Conservation (phyloP, 2,329 filamentous ascomycete genomes). For the Ophiostoma triangulosporum region DNA sequence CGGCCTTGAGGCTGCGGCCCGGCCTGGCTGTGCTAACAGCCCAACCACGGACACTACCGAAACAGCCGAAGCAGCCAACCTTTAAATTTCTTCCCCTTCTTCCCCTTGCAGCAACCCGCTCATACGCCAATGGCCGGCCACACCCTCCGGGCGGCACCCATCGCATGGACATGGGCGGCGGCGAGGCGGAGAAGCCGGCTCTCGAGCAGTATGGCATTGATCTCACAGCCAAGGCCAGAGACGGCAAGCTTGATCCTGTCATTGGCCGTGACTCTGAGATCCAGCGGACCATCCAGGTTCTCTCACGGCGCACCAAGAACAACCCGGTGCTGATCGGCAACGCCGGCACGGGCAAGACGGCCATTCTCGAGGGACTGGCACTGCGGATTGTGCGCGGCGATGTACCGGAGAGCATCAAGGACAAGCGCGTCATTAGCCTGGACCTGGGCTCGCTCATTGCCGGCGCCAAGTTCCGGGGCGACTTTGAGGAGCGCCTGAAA, state of each 20-base stretch:
- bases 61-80: background rate
- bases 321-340: constrained; percentile 89
- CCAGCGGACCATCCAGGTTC: constrained; percentile 82
- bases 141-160: constrained; percentile 87
- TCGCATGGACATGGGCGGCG: constrained; percentile 76
- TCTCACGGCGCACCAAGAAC: constrained; percentile 89
- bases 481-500: constrained; percentile 91
- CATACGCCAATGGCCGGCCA: constrained; percentile 58
- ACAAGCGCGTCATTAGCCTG: constrained; percentile 76
- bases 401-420: constrained; percentile 90
- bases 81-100: constrained; percentile 19
- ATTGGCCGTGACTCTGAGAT: constrained; percentile 90
- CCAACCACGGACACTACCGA: background rate
- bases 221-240: constrained; percentile 69
- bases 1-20: background rate
- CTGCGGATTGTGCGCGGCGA: constrained; percentile 83
- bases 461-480: constrained; percentile 86
- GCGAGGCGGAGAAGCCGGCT: constrained; percentile 64
- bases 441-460: constrained; percentile 90
- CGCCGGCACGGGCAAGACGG: constrained; percentile 87
- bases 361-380: constrained; percentile 80
- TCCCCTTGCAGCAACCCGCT: constrained; percentile 30
- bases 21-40: background rate
- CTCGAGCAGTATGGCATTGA: constrained; percentile 87
- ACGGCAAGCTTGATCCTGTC: constrained; percentile 87